These are phyloP conservation scores for Teratosphaeriaceae sp. DNA, from an alignment of 2,329 filamentous ascomycete genomes.

Conservation along the genomic window DNA sequence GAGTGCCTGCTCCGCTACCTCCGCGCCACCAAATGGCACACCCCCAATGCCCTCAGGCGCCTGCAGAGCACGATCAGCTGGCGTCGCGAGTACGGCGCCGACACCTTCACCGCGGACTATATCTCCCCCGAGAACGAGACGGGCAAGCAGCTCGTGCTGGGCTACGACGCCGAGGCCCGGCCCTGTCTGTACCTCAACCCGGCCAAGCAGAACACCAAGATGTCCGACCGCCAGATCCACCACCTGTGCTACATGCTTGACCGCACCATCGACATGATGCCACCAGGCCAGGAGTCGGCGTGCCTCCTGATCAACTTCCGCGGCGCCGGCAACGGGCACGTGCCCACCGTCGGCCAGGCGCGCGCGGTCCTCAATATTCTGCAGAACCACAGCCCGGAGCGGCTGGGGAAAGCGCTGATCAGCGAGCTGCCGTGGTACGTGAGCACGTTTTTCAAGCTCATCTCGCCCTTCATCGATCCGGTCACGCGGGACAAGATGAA, in stretches of 20 bases:
- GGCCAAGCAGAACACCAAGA: conserved; percentile 85
- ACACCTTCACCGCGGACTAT: conserved; percentile 73
- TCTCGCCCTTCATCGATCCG: conserved; percentile 94
- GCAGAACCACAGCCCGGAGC: conserved; percentile 92
- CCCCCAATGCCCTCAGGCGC: conserved; percentile 69
- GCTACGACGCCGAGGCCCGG: conserved; percentile 78
- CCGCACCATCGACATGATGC: conserved; percentile 79
- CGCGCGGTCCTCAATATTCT: conserved; percentile 83
- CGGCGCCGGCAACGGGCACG: conserved; percentile 65
- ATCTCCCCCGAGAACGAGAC: conserved; percentile 94
- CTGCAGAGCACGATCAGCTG: conserved; percentile 74
- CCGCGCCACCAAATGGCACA: conserved; percentile 85
- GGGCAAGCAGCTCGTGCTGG: conserved; percentile 85
- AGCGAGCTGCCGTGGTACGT: conserved; percentile 91
- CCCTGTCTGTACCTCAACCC: conserved; percentile 89
- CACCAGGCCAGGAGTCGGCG: conserved; percentile 76
- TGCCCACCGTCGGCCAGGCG: conserved; percentile 69
- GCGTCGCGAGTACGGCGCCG: conserved; percentile 84
- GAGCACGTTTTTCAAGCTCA: conserved; percentile 89
- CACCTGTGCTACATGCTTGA: conserved; percentile 97
- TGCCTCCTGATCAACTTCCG: conserved; percentile 91
- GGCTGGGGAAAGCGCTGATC: conserved; percentile 80
- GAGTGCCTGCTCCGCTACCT: conserved; percentile 93
- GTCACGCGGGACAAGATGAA: conserved; percentile 90
- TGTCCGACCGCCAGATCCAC: conserved; percentile 78